phyloP scores from a whole-genome alignment of 2,329 filamentous ascomycete genomes.

The Pyrenochaeta sp. region DNA sequence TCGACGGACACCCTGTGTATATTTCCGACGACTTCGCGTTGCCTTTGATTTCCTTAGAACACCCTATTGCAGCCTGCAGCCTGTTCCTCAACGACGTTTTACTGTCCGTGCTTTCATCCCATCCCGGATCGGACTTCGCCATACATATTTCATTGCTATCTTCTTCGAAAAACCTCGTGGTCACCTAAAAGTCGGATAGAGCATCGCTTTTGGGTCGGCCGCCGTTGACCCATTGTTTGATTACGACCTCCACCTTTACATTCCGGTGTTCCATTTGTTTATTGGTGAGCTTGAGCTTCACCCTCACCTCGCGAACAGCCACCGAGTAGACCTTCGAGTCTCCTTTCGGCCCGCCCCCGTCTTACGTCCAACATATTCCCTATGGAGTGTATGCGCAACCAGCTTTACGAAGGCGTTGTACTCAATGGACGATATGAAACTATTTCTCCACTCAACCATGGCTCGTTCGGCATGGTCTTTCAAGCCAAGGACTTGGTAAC shows the following conservation, averaged over 20 bases:
- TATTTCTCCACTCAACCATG: conserved; percentile 94
- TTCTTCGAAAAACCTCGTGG: conserved; percentile 34
- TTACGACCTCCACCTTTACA: conserved; percentile 37
- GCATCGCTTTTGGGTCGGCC: conserved; percentile 45
- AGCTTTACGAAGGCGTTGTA: conserved; percentile 79
- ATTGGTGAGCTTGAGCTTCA: conserved; percentile 26
- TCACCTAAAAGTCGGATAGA: conserved; percentile 49
- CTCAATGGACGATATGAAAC: conserved; percentile 91
- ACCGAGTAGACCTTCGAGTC: conserved; percentile 47
- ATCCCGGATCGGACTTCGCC: conserved; percentile 29
- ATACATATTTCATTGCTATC: conserved; percentile 47
- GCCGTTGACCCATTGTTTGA: conserved; percentile 44
- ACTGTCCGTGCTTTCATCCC: conserved; percentile 22
- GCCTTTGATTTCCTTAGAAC: conserved; percentile 37
- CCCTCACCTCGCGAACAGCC: conserved; percentile 32
- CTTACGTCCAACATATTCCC: conserved; percentile 22
- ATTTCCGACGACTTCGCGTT: conserved; percentile 47
- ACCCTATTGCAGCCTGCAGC: conserved; percentile 31
- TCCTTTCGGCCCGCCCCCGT: conserved; percentile 34
- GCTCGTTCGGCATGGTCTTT: conserved; percentile 99
- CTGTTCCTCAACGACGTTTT: conserved; percentile 42
- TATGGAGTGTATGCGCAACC: conserved; percentile 88
- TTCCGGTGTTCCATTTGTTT: conserved; percentile 30
- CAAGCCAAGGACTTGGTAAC: conserved; percentile 82
- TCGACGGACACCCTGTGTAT: conserved; percentile 50